phyloP scores from a whole-genome alignment of 2,329 filamentous ascomycete species.

The Nothophaeocryptopus gaeumannii region DNA sequence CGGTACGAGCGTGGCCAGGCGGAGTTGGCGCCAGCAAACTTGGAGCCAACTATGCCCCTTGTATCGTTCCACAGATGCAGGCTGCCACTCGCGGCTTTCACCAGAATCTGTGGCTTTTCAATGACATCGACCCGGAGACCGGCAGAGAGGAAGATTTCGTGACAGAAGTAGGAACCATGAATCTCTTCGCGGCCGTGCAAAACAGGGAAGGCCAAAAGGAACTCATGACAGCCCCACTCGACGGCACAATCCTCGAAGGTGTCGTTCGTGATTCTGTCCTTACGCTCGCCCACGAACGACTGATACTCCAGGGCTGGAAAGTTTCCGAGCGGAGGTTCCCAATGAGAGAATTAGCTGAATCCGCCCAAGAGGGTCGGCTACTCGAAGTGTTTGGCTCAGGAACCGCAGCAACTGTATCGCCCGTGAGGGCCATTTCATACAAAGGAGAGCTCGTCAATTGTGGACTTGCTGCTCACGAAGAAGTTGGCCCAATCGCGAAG shows the following conservation, averaged over 20 bases:
- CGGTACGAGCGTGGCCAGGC: conserved; percentile 86
- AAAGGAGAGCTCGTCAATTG: conserved; percentile 77
- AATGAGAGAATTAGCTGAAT: conserved; percentile 80
- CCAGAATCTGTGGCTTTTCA: conserved; percentile 98
- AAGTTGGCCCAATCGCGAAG: conserved; percentile 81
- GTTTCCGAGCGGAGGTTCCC: conserved; percentile 86
- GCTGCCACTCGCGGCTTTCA: conserved; percentile 90
- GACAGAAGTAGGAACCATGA: conserved; percentile 98
- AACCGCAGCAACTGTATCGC: conserved; percentile 90
- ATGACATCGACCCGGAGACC: conserved; percentile 51
- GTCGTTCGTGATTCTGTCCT: conserved; percentile 91
- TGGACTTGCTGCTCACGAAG: conserved; percentile 67
- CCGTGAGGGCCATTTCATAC: conserved; percentile 86
- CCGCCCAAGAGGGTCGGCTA: conserved; percentile 77
- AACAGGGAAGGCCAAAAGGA: conserved; percentile 90
- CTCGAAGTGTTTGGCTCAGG: conserved; percentile 92
- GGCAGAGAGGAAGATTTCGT: conserved; percentile 71
- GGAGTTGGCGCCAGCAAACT: conserved; percentile 98
- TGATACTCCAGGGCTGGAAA: conserved; percentile 83
- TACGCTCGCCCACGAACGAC: conserved; percentile 76
- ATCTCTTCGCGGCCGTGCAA: conserved; percentile 84
- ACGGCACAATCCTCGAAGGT: conserved; percentile 94
- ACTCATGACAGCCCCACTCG: conserved; percentile 88
- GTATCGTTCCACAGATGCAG: conserved; percentile 92
- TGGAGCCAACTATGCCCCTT: conserved; percentile 98